Evolutionary conservation across 169 alveolate genomes (phyloP).

Genomic region (Plasmodium vinckei): DNA sequence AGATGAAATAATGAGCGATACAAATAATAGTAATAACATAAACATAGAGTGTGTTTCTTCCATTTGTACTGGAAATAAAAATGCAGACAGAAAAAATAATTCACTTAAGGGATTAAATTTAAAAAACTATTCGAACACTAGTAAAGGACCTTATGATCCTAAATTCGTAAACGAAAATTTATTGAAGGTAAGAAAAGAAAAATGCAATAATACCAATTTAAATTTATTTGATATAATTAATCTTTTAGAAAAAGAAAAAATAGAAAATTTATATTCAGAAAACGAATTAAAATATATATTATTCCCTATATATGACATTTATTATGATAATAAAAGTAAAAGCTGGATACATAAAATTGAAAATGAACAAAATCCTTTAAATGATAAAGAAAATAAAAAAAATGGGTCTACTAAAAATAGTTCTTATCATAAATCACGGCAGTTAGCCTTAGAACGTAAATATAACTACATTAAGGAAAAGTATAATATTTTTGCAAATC

Average conservation of each 20-base stretch:
- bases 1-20: neutral
- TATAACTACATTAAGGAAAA: constrained; percentile 44
- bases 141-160: neutral
- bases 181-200: constrained; percentile 2
- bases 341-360: constrained; percentile 42
- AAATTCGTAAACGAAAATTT: too few species aligned
- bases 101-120: neutral
- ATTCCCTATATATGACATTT: constrained; percentile 33
- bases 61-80: neutral
- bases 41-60: neutral
- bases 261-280: constrained; percentile 56
- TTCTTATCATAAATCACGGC: constrained; percentile 63
- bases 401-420: neutral
- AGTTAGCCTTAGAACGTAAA: constrained; percentile 43
- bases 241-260: constrained; percentile 54
- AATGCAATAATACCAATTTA: constrained; percentile 11
- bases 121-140: neutral
- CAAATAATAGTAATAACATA: neutral
- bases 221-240: constrained; percentile 47
- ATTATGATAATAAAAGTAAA: constrained; percentile 27
- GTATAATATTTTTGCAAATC: constrained; percentile 43
- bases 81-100: neutral
- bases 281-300: constrained; percentile 61
- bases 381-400: constrained; percentile 16
- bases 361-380: constrained; percentile 6